These are phyloP conservation scores for Gracilaria gracilis DNA, from an alignment of 23 red algal genomes.

Conservation along the genomic window DNA sequence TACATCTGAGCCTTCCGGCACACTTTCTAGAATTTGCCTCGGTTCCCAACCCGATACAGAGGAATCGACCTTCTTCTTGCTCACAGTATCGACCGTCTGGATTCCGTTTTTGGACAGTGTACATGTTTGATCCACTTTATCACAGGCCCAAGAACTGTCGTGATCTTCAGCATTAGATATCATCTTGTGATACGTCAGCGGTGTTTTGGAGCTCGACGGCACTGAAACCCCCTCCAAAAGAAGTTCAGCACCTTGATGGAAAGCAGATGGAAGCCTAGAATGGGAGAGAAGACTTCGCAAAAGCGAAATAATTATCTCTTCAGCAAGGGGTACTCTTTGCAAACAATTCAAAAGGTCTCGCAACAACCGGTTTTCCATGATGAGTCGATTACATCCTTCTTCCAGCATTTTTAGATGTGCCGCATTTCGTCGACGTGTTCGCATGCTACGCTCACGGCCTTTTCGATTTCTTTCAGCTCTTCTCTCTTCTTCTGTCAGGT, in stretches of 20 bases:
- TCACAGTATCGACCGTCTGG: background rate
- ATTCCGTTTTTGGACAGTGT: background rate
- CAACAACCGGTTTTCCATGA: constrained; percentile 47
- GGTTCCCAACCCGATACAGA: background rate
- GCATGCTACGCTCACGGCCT: constrained; percentile 62
- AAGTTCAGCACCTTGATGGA: background rate
- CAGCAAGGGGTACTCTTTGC: background rate
- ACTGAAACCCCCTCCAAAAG: background rate
- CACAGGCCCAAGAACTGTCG: background rate
- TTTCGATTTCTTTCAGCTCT: constrained; percentile 50
- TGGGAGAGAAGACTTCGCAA: constrained; percentile 9
- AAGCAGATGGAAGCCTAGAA: background rate
- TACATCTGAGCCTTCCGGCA: background rate
- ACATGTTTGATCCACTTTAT: background rate
- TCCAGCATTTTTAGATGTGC: constrained; percentile 33
- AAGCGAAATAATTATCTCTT: constrained; percentile 2
- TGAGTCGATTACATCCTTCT: constrained; percentile 18
- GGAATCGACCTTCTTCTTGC: background rate
- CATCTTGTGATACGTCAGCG: background rate
- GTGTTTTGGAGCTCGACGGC: background rate
- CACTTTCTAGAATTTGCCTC: background rate
- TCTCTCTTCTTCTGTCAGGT: constrained; percentile 32
- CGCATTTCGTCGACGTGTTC: constrained; percentile 52
- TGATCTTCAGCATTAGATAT: constrained; percentile 8
- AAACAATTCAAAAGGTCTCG: constrained; percentile 15